These are phyloP conservation scores for Cetradonia linearis DNA, from an alignment of 495 filamentous ascomycete genomes.

Conservation along the genomic window DNA sequence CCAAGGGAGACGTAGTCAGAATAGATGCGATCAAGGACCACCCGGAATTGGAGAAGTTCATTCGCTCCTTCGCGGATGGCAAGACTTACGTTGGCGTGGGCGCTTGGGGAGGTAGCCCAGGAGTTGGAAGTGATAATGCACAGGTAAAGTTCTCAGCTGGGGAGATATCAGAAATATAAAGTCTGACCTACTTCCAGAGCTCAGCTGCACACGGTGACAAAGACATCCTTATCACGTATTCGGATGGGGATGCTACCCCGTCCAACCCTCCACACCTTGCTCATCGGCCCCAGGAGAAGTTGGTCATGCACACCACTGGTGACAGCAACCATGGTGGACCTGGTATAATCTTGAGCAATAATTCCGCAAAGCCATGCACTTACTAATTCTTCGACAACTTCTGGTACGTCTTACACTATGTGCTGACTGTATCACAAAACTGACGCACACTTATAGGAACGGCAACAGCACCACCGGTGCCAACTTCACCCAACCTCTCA, in stretches of 20 bases:
- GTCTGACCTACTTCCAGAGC: conserved; percentile 10
- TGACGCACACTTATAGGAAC: conserved; percentile 29
- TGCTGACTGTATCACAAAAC: no score
- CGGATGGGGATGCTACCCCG: conserved; percentile 33
- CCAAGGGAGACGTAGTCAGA: conserved; percentile 29
- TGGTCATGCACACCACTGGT: conserved; percentile 5
- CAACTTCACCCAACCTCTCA: conserved; percentile 37
- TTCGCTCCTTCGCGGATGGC: conserved; percentile 34
- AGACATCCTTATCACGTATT: conserved; percentile 33
- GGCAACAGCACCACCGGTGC: conserved; percentile 34
- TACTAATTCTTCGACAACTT: conserved; percentile 35
- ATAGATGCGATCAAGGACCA: conserved; percentile 33
- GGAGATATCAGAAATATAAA: no score
- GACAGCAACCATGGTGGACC: conserved; percentile 23
- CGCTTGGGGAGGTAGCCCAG: conserved; percentile 27
- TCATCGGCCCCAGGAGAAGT: conserved; percentile 6
- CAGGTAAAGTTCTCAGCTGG: background rate
- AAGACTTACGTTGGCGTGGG: conserved; percentile 38
- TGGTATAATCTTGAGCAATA: conserved; percentile 32
- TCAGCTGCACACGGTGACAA: conserved; percentile 32
- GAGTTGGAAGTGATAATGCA: conserved; percentile 17
- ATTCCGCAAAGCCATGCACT: conserved; percentile 23
- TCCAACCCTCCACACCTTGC: conserved; percentile 9
- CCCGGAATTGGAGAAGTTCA: conserved; percentile 30
- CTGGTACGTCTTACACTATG: conserved; percentile 16